phyloP scores from a whole-genome alignment of 2,329 filamentous ascomycete genomes.

The Aspergillus ustus region DNA sequence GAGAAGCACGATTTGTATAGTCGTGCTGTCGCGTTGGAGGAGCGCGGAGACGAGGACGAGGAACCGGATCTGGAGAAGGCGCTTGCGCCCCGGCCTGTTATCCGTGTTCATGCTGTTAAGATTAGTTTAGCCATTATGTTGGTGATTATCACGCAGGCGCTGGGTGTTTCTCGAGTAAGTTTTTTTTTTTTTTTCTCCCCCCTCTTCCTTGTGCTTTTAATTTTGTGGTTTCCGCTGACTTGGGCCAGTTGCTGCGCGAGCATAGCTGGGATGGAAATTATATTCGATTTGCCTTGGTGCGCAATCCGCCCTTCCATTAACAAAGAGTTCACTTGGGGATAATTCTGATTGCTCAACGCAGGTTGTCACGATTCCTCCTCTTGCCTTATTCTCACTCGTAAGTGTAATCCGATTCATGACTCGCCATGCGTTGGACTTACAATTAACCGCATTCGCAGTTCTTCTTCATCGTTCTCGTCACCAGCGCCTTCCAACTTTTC shows the following conservation, averaged over 20 bases:
- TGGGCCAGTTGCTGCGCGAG: constrained; percentile 17
- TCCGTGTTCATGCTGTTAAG: constrained; percentile 19
- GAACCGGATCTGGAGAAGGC: constrained; percentile 17
- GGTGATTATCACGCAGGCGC: constrained; percentile 21
- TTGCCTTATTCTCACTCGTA: constrained; percentile 22
- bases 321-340: too few species aligned
- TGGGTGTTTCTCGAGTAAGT: constrained; percentile 20
- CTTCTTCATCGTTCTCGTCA: constrained; percentile 53
- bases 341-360: background rate
- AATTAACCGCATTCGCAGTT: constrained; percentile 31
- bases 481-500: constrained; percentile 47
- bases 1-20: constrained; percentile 24
- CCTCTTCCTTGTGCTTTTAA: too few species aligned
- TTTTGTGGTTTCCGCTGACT: background rate
- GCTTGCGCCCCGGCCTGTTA: constrained; percentile 14
- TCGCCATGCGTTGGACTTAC: background rate
- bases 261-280: constrained; percentile 21
- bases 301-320: too few species aligned
- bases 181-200: background rate
- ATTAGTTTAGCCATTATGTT: constrained; percentile 23
- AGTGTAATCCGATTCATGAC: background rate
- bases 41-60: constrained; percentile 15
- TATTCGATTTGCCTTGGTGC: constrained; percentile 20
- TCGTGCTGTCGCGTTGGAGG: constrained; percentile 21
- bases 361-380: constrained; percentile 20